phyloP scores from a whole-genome alignment of 352 stramenopile species.

The Discostella stelligera region DNA sequence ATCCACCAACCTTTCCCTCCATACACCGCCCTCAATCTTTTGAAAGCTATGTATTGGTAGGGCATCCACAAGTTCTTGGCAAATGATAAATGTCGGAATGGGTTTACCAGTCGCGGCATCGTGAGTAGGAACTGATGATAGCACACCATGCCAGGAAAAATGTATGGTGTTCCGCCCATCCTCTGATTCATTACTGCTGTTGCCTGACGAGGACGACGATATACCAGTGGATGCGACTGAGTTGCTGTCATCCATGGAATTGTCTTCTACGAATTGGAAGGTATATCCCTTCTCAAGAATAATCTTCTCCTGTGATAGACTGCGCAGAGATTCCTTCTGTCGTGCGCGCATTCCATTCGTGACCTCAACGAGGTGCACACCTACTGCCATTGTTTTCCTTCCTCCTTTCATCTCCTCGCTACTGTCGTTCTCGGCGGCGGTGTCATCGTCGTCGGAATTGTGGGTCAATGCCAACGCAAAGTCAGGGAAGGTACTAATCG shows the following conservation, averaged over 20 bases:
- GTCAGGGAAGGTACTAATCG: slow-evolving; percentile 85
- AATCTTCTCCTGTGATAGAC: slow-evolving; percentile 43
- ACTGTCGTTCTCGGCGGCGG: background rate
- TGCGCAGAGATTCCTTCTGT: slow-evolving; percentile 86
- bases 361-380: slow-evolving; percentile 80
- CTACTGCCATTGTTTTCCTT: slow-evolving; percentile 31
- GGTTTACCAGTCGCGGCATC: slow-evolving; percentile 83
- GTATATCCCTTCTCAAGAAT: slow-evolving; percentile 53
- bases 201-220: background rate
- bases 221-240: background rate
- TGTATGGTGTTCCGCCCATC: slow-evolving; percentile 12
- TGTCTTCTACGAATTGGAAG: slow-evolving; percentile 30
- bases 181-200: slow-evolving; percentile 8
- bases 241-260: slow-evolving; percentile 11
- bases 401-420: slow-evolving; percentile 7
- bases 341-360: slow-evolving; percentile 85
- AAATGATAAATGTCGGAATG: slow-evolving; percentile 87
- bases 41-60: slow-evolving; percentile 94
- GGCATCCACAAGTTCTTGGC: slow-evolving; percentile 93
- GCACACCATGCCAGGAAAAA: slow-evolving; percentile 84
- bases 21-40: slow-evolving; percentile 88
- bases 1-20: slow-evolving; percentile 93
- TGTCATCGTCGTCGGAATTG: background rate
- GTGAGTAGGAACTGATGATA: slow-evolving; percentile 71
- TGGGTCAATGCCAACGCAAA: slow-evolving; percentile 69